These are phyloP conservation scores for Garcia nutans DNA, from an alignment of 345 rosid genomes.

Conservation along the genomic window DNA sequence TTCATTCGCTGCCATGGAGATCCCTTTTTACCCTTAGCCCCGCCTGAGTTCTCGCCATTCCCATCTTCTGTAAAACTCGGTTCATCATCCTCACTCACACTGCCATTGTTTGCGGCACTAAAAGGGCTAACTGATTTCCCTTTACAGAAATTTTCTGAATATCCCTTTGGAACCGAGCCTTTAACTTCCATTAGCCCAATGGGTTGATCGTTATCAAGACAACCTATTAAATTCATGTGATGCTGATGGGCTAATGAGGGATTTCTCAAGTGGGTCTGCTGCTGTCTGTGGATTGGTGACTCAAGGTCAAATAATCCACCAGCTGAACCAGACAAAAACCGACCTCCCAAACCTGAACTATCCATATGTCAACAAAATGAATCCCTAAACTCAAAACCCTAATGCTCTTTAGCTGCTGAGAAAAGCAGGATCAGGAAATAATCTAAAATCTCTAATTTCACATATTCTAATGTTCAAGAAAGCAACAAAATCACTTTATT, in stretches of 20 bases:
- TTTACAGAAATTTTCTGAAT: conserved; percentile 25
- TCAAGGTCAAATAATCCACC: conserved; percentile 43
- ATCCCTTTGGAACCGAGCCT: conserved; percentile 21
- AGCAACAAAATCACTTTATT: conserved; percentile 5
- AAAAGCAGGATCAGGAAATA: background rate
- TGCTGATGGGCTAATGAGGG: conserved; percentile 42
- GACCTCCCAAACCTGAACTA: conserved; percentile 43
- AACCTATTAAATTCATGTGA: conserved; percentile 31
- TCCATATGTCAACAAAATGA: conserved; percentile 37
- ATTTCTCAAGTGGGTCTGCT: conserved; percentile 32
- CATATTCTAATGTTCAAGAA: conserved; percentile 8
- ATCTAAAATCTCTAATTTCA: conserved; percentile 1
- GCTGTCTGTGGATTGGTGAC: conserved; percentile 36
- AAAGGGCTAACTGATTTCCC: conserved; percentile 33
- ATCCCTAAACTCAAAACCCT: conserved; percentile 15
- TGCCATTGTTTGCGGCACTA: conserved; percentile 20
- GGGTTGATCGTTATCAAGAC: conserved; percentile 39
- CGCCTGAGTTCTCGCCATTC: conserved; percentile 41
- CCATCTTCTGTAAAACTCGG: conserved; percentile 36
- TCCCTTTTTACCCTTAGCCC: conserved; percentile 40
- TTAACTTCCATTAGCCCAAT: conserved; percentile 33
- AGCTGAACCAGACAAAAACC: conserved; percentile 41
- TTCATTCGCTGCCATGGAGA: conserved; percentile 70
- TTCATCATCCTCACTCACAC: conserved; percentile 56
- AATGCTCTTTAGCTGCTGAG: background rate